Evolutionary conservation across 129 eudicot genomes (phyloP).

Genomic region (Pseudognaphalium luteoalbum): DNA sequence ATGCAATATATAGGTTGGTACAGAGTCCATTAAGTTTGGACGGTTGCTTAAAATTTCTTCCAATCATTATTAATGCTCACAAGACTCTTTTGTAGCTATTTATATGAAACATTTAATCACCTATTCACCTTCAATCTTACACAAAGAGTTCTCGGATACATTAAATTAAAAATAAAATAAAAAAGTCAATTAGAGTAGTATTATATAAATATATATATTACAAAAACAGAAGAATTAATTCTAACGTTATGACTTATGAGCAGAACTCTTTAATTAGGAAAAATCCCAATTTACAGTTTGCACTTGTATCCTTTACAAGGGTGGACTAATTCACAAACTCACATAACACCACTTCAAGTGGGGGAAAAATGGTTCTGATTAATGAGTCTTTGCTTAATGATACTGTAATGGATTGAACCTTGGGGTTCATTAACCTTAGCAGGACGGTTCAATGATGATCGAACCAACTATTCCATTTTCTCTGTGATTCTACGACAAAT

Average conservation of each 20-base stretch:
- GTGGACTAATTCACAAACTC: conserved; percentile 7
- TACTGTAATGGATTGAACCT: conserved; percentile 12
- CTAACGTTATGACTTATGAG: background rate
- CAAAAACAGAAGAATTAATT: too few relatives aligned
- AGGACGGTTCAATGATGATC: background rate
- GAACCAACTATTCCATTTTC: conserved; percentile 18
- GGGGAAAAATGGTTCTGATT: conserved; percentile 16
- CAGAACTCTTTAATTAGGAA: background rate
- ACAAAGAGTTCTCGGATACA: background rate
- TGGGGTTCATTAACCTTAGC: background rate
- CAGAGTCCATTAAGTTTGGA: background rate
- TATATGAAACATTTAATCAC: conserved; percentile 1
- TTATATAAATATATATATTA: too few relatives aligned
- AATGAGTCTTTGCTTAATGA: background rate
- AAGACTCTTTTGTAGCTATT: conserved; percentile 18
- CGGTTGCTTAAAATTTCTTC: background rate
- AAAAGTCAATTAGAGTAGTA: too few relatives aligned
- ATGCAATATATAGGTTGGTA: too few relatives aligned
- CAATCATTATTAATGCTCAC: conserved; percentile 19
- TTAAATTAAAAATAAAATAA: too few relatives aligned
- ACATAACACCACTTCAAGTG: conserved; percentile 20
- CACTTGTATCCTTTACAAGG: conserved; percentile 7
- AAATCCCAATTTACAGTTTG: background rate
- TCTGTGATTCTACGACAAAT: background rate
- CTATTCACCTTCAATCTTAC: background rate